Evolutionary conservation across 75 land plant species (phyloP).

Genomic region (Pseudotsuga menziesii): DNA sequence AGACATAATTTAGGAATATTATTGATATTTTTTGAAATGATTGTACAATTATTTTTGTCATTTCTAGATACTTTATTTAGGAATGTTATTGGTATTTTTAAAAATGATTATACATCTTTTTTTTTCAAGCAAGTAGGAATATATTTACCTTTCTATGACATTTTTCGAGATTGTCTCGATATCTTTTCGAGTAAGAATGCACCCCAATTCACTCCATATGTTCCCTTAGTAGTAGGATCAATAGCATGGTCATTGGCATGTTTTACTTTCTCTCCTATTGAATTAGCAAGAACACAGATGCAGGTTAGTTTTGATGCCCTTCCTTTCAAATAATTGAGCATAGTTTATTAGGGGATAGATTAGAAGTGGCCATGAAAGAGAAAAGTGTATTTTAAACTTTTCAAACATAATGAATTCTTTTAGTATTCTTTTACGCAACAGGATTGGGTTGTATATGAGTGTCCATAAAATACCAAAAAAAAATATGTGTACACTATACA

Average conservation of each 20-base stretch:
- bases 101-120: too few relatives aligned
- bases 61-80: too few relatives aligned
- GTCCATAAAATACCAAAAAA: not conserved
- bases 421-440: not conserved
- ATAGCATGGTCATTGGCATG: conserved; percentile 88
- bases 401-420: not conserved
- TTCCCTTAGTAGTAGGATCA: conserved; percentile 85
- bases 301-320: conserved; percentile 52
- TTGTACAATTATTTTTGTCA: too few relatives aligned
- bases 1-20: not conserved
- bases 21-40: not conserved
- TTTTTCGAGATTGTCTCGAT: conserved; percentile 77
- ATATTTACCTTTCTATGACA: conserved; percentile 92
- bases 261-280: conserved; percentile 86
- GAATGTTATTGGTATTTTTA: too few relatives aligned
- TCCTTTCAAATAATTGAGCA: not conserved
- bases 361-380: not conserved
- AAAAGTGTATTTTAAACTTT: not conserved
- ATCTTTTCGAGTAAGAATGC: conserved; percentile 35
- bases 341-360: not conserved
- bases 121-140: conserved; percentile 77
- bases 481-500: not conserved
- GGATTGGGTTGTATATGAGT: not conserved
- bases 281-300: conserved; percentile 94
- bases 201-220: conserved; percentile 62